Conservation (phyloP, 2,329 filamentous ascomycete genomes). For the Elsinoe fawcettii region DNA sequence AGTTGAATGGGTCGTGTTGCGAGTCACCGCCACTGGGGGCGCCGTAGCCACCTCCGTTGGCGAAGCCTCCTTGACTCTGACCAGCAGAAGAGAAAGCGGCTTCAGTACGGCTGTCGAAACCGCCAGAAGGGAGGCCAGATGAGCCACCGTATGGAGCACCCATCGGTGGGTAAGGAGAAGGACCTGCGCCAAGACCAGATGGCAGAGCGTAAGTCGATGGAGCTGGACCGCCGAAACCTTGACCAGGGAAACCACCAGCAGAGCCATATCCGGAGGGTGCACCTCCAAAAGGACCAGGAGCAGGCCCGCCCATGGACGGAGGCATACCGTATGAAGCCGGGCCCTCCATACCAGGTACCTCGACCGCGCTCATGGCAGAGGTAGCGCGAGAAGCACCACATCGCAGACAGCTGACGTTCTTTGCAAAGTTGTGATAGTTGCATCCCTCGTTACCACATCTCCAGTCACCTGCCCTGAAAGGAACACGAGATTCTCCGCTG, state of each 20-base stretch:
- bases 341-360: conserved; percentile 68
- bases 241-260: conserved; percentile 48
- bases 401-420: conserved; percentile 95
- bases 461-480: conserved; percentile 98
- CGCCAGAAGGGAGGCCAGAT: conserved; percentile 70
- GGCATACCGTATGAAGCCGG: conserved; percentile 79
- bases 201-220: conserved; percentile 85
- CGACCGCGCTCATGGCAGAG: conserved; percentile 89
- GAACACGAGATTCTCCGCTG: conserved; percentile 68
- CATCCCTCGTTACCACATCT: conserved; percentile 97
- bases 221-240: conserved; percentile 80
- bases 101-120: conserved; percentile 91
- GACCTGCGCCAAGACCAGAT: conserved; percentile 71
- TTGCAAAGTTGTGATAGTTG: conserved; percentile 98
- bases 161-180: conserved; percentile 72
- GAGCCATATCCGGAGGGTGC: conserved; percentile 53
- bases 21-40: conserved; percentile 43
- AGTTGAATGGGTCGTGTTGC: conserved; percentile 65
- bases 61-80: conserved; percentile 39
- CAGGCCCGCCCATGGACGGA: conserved; percentile 68
- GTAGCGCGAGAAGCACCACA: conserved; percentile 92
- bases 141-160: conserved; percentile 73
- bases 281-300: conserved; percentile 66
- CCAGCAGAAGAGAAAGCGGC: conserved; percentile 82
- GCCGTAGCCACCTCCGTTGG: conserved; percentile 53